Base-by-base conservation (phyloP, 2,329 filamentous ascomycete species). In the Paracamarosporium sp. region DNA sequence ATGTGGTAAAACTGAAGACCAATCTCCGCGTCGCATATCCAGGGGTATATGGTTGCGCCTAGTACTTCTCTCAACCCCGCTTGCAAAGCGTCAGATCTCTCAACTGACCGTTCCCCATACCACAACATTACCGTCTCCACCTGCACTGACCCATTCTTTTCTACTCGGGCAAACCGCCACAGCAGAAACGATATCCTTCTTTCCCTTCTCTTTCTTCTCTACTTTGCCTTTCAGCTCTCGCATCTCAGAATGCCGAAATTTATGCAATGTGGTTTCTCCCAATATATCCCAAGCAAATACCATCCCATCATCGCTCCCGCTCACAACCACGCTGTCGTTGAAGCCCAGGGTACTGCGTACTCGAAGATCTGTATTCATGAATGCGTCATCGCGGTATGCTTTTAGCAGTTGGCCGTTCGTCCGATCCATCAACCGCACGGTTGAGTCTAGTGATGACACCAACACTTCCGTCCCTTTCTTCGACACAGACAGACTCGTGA, bases 281-380 rank as follows among this genome's bases (percentile, higher is more conserved):
- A 97, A 74, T 20, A 96, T 79, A 78, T 97, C 93, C 94, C 94
- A 98, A 1, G 87, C 91, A 80, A 89, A 88, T 7, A 93, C 77
- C 68, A 82, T 82, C 2, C 90, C 90, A 59, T 89, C 81, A 76
- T 97, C 93, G 68, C 93, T 92, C 7, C 94, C 94, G 50, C 87
- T 90, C 3, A 97, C 69, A 1, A 95, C 91, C 47, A 90, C 89
- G 58, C 86, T 88, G 76, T 97, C 94, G 61, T 85, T 88, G 28
- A 86, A 83, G 0, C 91, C 93, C 55, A 97, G 80, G 4, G 91
- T 82, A 36, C 89, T 89, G 75, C 92, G 87, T 30, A 96, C 83
- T n/a, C 92, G 82, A 60, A 95, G 79, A 45, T 88, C 87, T 60
- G 85, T 85, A 71, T 95, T 96, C 65, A 80, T 79, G 67, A 85